These are phyloP conservation scores for Parmelia sp. DNA, from an alignment of 495 filamentous ascomycete species.

Conservation along the genomic window DNA sequence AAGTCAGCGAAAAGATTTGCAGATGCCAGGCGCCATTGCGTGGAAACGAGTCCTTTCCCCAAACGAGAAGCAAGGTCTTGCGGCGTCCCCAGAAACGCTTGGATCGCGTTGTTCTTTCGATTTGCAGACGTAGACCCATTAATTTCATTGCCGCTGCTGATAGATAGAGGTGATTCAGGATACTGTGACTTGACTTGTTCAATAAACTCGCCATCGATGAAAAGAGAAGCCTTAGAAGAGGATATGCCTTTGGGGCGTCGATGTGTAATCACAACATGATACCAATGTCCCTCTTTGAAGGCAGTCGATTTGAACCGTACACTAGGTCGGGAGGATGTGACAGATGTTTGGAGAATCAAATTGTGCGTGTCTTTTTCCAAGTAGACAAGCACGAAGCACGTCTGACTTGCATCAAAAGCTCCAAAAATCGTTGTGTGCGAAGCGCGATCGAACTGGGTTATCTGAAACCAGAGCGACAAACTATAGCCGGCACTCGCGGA, in stretches of 20 bases:
- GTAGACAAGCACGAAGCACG: constrained; percentile 89
- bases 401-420: constrained; percentile 85
- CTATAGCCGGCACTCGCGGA: constrained; percentile 74
- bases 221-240: constrained; percentile 78
- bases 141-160: constrained; percentile 53
- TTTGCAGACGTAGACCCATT: constrained; percentile 51
- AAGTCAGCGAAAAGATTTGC: constrained; percentile 83
- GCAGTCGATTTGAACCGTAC: constrained; percentile 80
- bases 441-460: constrained; percentile 76
- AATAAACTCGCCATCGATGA: constrained; percentile 86
- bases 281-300: constrained; percentile 75
- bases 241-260: constrained; percentile 65
- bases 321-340: constrained; percentile 77
- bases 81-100: constrained; percentile 90
- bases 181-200: constrained; percentile 89
- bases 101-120: constrained; percentile 59
- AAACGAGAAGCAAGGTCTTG: constrained; percentile 78
- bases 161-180: constrained; percentile 59
- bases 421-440: constrained; percentile 95
- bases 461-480: constrained; percentile 76
- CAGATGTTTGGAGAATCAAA: constrained; percentile 93
- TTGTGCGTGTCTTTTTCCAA: constrained; percentile 91
- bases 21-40: constrained; percentile 81
- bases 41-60: constrained; percentile 66
- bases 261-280: constrained; percentile 85